phyloP scores from a whole-genome alignment of 2,329 filamentous ascomycete species.

The Epichloe amarillans region DNA sequence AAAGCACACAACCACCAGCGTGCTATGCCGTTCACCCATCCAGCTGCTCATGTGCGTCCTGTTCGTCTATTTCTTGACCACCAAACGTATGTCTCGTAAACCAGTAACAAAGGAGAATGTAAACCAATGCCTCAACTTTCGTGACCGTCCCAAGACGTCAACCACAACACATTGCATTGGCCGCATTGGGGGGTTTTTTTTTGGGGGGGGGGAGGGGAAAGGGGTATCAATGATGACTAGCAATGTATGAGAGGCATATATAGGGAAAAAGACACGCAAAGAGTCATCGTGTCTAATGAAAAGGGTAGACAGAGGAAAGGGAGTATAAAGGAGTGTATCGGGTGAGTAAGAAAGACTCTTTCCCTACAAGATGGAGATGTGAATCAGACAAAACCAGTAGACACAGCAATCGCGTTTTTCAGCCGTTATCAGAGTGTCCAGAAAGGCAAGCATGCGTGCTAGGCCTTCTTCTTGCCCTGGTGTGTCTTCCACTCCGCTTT shows the following conservation, averaged over 20 bases:
- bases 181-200: too few species aligned
- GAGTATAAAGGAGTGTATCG: conserved; percentile 1
- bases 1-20: neutral
- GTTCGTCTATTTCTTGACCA: neutral
- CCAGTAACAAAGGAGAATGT: neutral
- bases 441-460: conserved; percentile 18
- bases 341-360: conserved; percentile 3
- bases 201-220: too few species aligned
- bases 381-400: too few species aligned
- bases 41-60: neutral
- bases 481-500: conserved; percentile 72
- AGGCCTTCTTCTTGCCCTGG: conserved; percentile 31
- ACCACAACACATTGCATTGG: too few species aligned
- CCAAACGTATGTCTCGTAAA: neutral
- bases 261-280: neutral
- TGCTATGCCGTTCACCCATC: too few species aligned
- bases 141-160: too few species aligned
- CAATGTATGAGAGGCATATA: neutral
- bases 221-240: neutral
- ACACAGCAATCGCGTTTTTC: neutral
- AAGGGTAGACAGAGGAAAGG: conserved; percentile 6
- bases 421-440: conserved; percentile 10
- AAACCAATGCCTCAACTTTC: neutral
- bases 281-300: neutral
- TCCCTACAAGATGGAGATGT: too few species aligned